A percentile compares a stretch with the other conserved stretches of the same genome.
phyloP scores from a whole-genome alignment of 2,329 filamentous ascomycete species.

The Penicillium psychrosexuale region DNA sequence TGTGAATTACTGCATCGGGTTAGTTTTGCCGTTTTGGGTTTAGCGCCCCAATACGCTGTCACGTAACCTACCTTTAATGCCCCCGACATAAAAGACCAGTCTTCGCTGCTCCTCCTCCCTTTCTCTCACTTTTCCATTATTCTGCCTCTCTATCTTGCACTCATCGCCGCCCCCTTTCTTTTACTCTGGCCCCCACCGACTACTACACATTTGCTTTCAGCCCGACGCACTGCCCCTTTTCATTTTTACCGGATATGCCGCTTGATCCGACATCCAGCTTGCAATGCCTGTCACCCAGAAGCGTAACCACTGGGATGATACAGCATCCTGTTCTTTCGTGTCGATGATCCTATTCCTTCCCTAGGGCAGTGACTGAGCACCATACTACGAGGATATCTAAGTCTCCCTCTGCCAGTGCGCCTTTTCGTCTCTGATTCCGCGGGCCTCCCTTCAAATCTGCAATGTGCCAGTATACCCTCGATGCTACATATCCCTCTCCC shows the following conservation, averaged over 20 bases:
- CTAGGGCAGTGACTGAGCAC: neutral
- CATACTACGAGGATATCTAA: neutral
- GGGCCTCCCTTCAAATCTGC: neutral
- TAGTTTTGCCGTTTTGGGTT: neutral
- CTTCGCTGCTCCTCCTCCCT: neutral
- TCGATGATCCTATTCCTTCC: slow-evolving; percentile 2
- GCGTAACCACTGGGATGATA: neutral
- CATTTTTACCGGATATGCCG: slow-evolving; percentile 1
- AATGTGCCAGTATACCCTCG: neutral
- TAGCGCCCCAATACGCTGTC: neutral
- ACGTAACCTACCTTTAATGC: neutral
- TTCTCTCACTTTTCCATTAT: neutral
- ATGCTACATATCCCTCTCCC: slow-evolving; percentile 5
- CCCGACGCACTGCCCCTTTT: slow-evolving; percentile 8
- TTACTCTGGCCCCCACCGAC: neutral
- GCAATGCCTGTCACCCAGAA: neutral
- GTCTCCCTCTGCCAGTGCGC: neutral
- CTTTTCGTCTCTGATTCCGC: neutral
- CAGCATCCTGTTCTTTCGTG: neutral
- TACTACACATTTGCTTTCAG: neutral
- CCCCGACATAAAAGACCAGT: neutral
- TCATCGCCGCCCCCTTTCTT: neutral
- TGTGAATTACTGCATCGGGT: neutral
- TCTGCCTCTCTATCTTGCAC: slow-evolving; percentile 2
- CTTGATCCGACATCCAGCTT: neutral